phyloP scores from a whole-genome alignment of 768 basidiomycete species.

The Trametes gibbosa region DNA sequence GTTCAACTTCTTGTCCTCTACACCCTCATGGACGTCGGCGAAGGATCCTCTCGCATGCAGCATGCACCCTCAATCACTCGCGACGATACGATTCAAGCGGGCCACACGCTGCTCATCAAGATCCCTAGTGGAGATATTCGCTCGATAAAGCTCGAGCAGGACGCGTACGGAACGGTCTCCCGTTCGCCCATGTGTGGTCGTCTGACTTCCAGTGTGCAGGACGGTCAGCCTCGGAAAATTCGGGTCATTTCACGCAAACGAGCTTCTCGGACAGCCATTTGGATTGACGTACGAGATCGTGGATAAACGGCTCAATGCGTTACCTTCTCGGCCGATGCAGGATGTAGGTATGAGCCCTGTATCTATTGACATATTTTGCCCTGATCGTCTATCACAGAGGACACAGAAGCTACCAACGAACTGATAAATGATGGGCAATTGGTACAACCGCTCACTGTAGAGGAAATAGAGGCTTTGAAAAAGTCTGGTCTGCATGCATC shows the following conservation, averaged over 20 bases:
- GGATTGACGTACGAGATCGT: conserved; percentile 87
- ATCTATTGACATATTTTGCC: not conserved
- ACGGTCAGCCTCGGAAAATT: conserved; percentile 77
- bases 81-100: conserved; percentile 49
- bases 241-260: conserved; percentile 76
- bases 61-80: conserved; percentile 5
- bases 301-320: conserved; percentile 61
- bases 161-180: conserved; percentile 51
- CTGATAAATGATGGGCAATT: conserved; percentile 85
- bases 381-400: conserved; percentile 54
- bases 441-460: conserved; percentile 78
- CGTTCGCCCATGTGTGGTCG: not conserved
- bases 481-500: conserved; percentile 77
- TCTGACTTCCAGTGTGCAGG: conserved; percentile 37
- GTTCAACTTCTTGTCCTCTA: conserved; percentile 12
- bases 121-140: conserved; percentile 80
- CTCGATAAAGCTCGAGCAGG: conserved; percentile 67
- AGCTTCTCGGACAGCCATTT: conserved; percentile 80
- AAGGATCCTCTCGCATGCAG: conserved; percentile 21
- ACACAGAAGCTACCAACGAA: conserved; percentile 96
- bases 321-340: conserved; percentile 62
- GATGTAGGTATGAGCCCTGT: conserved; percentile 66
- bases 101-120: conserved; percentile 75
- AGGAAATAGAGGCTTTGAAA: conserved; percentile 83
- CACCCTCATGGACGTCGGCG: conserved; percentile 24